phyloP scores from a whole-genome alignment of 228 moss, liverwort and hornwort species.

The Sphagnum fallax region DNA sequence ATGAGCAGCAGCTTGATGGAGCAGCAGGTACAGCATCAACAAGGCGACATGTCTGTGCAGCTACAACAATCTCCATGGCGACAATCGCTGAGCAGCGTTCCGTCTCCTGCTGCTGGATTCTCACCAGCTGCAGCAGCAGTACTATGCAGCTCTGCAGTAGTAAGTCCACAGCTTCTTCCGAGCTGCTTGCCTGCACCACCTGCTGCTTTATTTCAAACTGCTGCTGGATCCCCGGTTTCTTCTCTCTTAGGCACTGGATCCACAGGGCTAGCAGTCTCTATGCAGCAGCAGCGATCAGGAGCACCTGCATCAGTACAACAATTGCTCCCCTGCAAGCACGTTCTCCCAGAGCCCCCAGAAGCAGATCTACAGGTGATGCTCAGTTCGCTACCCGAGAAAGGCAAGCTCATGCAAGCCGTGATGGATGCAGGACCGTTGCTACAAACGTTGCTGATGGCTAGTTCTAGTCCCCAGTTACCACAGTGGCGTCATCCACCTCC shows the following conservation, averaged over 20 bases:
- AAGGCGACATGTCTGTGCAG: conserved; percentile 35
- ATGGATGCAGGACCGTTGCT: conserved; percentile 73
- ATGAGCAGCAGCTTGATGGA: too few species aligned
- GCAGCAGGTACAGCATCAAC: conserved; percentile 10
- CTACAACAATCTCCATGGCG: conserved; percentile 11
- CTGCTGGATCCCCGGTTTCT: conserved; percentile 42
- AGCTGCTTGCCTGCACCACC: conserved; percentile 16
- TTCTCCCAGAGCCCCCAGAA: conserved; percentile 83
- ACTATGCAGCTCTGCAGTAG: too few species aligned
- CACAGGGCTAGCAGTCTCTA: conserved; percentile 50
- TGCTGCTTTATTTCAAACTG: conserved; percentile 57
- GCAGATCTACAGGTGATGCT: conserved; percentile 80
- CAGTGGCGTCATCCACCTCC: conserved; percentile 89
- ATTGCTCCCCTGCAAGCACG: too few species aligned
- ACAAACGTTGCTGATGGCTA: conserved; percentile 73
- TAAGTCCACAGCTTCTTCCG: too few species aligned
- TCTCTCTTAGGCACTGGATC: conserved; percentile 37
- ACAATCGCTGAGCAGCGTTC: too few species aligned
- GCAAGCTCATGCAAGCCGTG: conserved; percentile 81
- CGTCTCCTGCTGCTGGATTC: too few species aligned
- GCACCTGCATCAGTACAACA: conserved; percentile 29
- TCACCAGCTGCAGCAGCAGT: too few species aligned
- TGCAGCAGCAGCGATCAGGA: conserved; percentile 67
- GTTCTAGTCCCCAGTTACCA: conserved; percentile 37
- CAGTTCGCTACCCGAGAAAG: conserved; percentile 75